Evolutionary conservation across 371 early-diverging fungal genomes (phyloP).

Genomic region (Mortierella sp.): DNA sequence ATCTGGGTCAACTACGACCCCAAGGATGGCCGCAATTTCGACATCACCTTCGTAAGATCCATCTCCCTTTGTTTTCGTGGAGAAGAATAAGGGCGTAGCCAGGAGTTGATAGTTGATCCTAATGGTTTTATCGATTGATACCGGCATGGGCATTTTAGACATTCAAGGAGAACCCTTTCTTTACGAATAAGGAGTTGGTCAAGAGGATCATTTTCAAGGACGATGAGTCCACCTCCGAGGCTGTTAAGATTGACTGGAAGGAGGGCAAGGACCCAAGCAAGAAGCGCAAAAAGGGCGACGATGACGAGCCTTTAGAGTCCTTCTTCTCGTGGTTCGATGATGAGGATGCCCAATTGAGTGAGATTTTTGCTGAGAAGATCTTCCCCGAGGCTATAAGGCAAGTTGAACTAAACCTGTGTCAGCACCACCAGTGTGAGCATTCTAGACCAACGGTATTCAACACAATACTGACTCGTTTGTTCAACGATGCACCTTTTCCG

Average conservation of each 20-base stretch:
- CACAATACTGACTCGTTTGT: not conserved
- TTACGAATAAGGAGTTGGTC: conserved; percentile 65
- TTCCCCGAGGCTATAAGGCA: conserved; percentile 49
- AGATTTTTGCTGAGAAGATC: conserved; percentile 42
- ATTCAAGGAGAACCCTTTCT: conserved; percentile 65
- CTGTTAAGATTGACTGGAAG: conserved; percentile 61
- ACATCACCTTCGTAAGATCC: conserved; percentile 59
- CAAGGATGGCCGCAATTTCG: conserved; percentile 59
- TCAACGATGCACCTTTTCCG: not conserved
- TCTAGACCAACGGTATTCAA: too few species aligned
- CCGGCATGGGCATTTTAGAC: conserved; percentile 40
- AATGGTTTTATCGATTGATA: not conserved
- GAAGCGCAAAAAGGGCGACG: conserved; percentile 61
- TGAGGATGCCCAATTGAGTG: conserved; percentile 56
- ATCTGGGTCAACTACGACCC: conserved; percentile 66
- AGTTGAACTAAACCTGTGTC: not conserved
- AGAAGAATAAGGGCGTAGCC: too few species aligned
- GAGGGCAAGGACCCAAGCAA: conserved; percentile 56
- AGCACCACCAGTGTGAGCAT: not conserved
- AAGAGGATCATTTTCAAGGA: conserved; percentile 62
- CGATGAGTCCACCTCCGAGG: conserved; percentile 56
- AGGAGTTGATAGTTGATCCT: too few species aligned
- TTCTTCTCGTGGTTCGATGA: conserved; percentile 62
- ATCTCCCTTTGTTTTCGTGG: not conserved
- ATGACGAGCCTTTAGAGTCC: conserved; percentile 53